Evolutionary conservation across 192 early-diverging fungal species (phyloP).

Genomic region (Chytriomyces confervae): DNA sequence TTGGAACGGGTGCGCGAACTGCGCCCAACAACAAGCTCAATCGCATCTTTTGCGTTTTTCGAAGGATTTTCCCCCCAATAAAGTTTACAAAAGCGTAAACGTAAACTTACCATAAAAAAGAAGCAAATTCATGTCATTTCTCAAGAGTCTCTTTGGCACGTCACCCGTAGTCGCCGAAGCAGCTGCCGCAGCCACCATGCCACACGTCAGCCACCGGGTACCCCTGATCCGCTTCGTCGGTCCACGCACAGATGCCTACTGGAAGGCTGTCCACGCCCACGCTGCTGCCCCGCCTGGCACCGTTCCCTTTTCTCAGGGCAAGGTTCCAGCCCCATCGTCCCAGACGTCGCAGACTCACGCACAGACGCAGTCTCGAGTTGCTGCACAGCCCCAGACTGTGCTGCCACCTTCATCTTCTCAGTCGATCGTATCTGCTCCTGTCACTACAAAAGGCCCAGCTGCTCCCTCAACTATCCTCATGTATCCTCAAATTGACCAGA

Average conservation of each 20-base stretch:
- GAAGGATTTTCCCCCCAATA: too few species aligned
- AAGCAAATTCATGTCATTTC: background rate
- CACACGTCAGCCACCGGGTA: background rate
- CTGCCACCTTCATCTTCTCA: background rate
- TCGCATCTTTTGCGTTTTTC: too few species aligned
- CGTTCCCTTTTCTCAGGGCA: background rate
- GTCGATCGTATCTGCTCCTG: background rate
- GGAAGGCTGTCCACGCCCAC: background rate
- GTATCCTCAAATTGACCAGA: background rate
- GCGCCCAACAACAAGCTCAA: too few species aligned
- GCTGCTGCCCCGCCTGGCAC: conserved; percentile 1
- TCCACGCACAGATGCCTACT: conserved; percentile 3
- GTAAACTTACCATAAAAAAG: too few species aligned
- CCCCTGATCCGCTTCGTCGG: conserved; percentile 24
- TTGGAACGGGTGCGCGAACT: too few species aligned
- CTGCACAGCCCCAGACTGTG: background rate
- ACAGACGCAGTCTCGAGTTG: background rate
- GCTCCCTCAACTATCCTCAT: conserved; percentile 16
- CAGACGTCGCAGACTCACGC: background rate
- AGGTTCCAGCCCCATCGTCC: background rate
- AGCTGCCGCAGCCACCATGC: background rate
- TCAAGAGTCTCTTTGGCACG: conserved; percentile 12
- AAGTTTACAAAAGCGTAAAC: too few species aligned
- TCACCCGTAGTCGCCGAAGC: background rate
- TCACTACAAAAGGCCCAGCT: conserved; percentile 2